Percentiles rank a stretch among this genome's conserved stretches.
Conservation (phyloP, 1,284 basidiomycete species). For the Uromyces viciae-fabae region DNA sequence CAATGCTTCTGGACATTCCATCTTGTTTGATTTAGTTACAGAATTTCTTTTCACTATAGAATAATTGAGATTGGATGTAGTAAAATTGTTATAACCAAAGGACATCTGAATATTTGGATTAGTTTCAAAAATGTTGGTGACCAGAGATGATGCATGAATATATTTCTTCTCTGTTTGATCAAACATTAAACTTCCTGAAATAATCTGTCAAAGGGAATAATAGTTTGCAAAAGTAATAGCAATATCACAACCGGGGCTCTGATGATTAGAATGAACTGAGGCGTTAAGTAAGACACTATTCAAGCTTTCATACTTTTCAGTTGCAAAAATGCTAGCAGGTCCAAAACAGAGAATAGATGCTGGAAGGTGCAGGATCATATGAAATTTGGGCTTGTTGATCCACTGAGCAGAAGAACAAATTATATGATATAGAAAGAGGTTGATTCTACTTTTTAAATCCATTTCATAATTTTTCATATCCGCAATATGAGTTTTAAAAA, state of each 20-base stretch:
- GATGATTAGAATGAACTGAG: constrained; percentile 13
- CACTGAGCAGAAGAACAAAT: constrained; percentile 52
- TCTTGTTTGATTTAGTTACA: neutral
- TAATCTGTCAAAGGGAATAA: neutral
- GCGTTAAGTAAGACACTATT: neutral
- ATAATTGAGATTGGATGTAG: neutral
- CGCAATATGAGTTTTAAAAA: neutral
- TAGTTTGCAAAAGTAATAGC: neutral
- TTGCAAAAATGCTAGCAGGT: constrained; percentile 6
- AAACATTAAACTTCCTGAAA: neutral
- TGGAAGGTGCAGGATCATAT: constrained; percentile 49
- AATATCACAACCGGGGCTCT: neutral
- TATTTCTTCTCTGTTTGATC: neutral
- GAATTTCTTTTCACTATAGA: neutral
- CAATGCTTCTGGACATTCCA: neutral
- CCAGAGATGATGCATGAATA: neutral
- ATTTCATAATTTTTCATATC: neutral
- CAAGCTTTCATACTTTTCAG: constrained; percentile 18
- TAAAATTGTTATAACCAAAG: neutral
- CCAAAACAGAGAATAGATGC: constrained; percentile 46
- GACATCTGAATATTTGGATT: neutral
- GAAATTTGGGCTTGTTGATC: constrained; percentile 58
- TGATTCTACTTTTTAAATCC: constrained; percentile 48
- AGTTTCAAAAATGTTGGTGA: neutral
- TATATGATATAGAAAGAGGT: constrained; percentile 52